Conservation (phyloP, 2,329 filamentous ascomycete species). For the Alternaria gansuensis region DNA sequence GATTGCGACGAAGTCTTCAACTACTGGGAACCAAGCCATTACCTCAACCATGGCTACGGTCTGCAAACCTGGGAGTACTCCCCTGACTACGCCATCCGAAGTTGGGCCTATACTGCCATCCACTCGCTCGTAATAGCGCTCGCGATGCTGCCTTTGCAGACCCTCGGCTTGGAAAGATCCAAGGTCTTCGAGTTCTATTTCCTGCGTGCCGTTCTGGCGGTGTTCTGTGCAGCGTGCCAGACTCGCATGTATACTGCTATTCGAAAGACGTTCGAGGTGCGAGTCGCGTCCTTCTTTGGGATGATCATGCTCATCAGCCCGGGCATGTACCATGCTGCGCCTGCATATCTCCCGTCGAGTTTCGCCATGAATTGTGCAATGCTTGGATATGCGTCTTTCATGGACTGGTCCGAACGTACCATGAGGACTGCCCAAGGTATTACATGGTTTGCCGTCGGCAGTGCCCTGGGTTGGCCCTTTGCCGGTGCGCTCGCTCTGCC, state of each 20-base stretch:
- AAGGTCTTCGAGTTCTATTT: constrained; percentile 81
- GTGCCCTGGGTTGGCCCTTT: constrained; percentile 93
- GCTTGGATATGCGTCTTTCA: constrained; percentile 85
- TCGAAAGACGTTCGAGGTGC: constrained; percentile 77
- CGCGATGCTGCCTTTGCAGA: constrained; percentile 63
- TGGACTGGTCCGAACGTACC: constrained; percentile 80
- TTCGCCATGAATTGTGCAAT: constrained; percentile 96
- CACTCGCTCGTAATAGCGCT: constrained; percentile 78
- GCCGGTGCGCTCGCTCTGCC: constrained; percentile 82
- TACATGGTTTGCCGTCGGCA: constrained; percentile 87
- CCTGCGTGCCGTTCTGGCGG: constrained; percentile 77
- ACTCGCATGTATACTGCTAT: constrained; percentile 82
- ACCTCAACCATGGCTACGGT: constrained; percentile 89
- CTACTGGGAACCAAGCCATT: constrained; percentile 98
- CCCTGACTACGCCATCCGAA: constrained; percentile 91
- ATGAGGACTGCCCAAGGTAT: constrained; percentile 84
- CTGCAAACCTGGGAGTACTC: constrained; percentile 99
- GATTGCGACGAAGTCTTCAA: constrained; percentile 99
- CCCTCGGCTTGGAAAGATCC: constrained; percentile 36
- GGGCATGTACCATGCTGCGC: constrained; percentile 91
- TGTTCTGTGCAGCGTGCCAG: constrained; percentile 82
- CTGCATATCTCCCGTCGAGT: constrained; percentile 87
- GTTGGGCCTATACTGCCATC: constrained; percentile 87
- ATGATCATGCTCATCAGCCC: constrained; percentile 78
- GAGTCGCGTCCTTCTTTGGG: constrained; percentile 86